Evolutionary conservation across 1,139 yeast genomes (phyloP).

Genomic region (Blastobotrys elegans): DNA sequence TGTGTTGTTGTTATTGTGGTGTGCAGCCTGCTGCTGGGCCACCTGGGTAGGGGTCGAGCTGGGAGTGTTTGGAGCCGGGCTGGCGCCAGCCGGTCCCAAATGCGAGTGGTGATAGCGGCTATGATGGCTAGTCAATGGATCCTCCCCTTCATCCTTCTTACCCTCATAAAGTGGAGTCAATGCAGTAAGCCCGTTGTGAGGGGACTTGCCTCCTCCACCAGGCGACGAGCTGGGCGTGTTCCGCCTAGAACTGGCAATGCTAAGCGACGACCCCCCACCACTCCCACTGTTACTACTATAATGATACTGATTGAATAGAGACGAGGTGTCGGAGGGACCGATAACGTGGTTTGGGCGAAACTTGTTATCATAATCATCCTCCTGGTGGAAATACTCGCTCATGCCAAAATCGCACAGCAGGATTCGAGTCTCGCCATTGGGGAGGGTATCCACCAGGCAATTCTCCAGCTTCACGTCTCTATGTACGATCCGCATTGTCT

Average conservation of each 20-base stretch:
- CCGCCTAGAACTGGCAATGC: not conserved
- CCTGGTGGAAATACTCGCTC: conserved; percentile 42
- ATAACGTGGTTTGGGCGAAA: conserved; percentile 15
- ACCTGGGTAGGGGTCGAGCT: not conserved
- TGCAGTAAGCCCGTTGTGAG: not conserved
- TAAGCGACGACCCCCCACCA: not conserved
- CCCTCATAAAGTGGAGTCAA: conserved; percentile 4
- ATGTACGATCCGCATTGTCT: conserved; percentile 61
- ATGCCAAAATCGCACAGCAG: conserved; percentile 84
- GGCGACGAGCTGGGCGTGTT: conserved; percentile 6
- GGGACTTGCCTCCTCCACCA: conserved; percentile 2
- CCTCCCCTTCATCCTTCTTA: not conserved
- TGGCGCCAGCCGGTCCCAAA: not conserved
- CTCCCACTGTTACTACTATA: not conserved
- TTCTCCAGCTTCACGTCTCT: conserved; percentile 90
- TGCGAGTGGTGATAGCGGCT: conserved; percentile 6
- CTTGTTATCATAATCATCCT: not conserved
- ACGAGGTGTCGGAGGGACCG: conserved; percentile 30
- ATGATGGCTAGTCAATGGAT: conserved; percentile 5
- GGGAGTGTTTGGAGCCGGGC: not conserved
- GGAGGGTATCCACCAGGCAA: conserved; percentile 51
- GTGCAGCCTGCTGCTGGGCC: not conserved
- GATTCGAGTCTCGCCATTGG: conserved; percentile 27
- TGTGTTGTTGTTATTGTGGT: too few species aligned
- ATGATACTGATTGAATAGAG: conserved; percentile 24